A percentile compares a stretch with the other conserved stretches of the same genome.
Conservation (phyloP, 352 stramenopile species). For the Pythium brassicae region DNA sequence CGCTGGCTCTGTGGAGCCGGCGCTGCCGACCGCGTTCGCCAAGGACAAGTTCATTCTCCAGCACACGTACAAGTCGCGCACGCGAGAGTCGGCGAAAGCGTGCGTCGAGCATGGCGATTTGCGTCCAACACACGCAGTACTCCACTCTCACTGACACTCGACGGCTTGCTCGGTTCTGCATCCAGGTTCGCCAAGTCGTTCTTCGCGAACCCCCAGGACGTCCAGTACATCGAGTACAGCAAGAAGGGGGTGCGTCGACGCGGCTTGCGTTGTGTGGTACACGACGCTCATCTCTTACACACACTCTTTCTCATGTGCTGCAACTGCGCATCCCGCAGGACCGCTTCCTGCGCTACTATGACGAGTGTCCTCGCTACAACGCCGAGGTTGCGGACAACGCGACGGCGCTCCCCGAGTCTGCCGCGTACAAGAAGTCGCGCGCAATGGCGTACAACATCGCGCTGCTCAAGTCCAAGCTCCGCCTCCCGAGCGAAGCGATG, state of each 20-base stretch:
- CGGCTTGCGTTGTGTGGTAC: too few relatives aligned
- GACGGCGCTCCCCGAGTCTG: slow-evolving; percentile 17
- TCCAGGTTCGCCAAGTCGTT: slow-evolving; percentile 44
- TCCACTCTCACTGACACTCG: background rate
- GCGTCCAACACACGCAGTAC: slow-evolving; percentile 12
- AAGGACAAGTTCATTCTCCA: slow-evolving; percentile 35
- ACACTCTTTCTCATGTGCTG: too few relatives aligned
- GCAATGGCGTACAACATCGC: slow-evolving; percentile 27
- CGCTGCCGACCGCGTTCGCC: slow-evolving; percentile 21
- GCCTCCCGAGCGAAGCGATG: background rate
- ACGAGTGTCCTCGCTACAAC: slow-evolving; percentile 49
- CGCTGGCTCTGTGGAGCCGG: too few relatives aligned
- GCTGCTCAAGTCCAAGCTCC: slow-evolving; percentile 8
- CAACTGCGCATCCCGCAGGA: too few relatives aligned
- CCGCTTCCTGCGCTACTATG: slow-evolving; percentile 52
- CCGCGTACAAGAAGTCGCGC: too few relatives aligned
- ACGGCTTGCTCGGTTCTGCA: background rate
- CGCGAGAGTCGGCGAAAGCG: slow-evolving; percentile 48
- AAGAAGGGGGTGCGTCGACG: slow-evolving; percentile 33
- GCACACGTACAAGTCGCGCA: slow-evolving; percentile 57
- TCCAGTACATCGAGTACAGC: slow-evolving; percentile 39
- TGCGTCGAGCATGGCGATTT: too few relatives aligned
- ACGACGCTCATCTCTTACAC: background rate
- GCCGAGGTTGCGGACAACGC: slow-evolving; percentile 42
- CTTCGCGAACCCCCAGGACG: slow-evolving; percentile 44